Evolutionary conservation across 768 basidiomycete species (phyloP).

Genomic region (Psilocybe sp.): DNA sequence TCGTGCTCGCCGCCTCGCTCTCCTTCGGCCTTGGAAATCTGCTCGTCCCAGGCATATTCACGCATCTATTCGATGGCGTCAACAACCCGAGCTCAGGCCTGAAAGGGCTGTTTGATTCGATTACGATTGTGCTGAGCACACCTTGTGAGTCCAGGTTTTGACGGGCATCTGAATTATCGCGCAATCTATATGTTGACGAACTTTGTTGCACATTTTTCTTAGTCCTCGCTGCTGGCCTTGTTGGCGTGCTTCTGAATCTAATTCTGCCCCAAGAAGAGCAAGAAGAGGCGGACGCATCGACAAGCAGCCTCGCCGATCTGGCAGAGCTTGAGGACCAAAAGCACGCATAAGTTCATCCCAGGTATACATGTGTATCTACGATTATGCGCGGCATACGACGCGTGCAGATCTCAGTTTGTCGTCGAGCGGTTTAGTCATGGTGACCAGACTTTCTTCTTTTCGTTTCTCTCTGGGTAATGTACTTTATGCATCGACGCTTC

Average conservation of each 20-base stretch:
- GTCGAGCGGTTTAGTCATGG: not conserved
- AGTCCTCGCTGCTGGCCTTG: conserved; percentile 41
- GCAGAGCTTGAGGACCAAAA: not conserved
- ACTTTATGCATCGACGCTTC: not conserved
- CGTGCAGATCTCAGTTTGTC: not conserved
- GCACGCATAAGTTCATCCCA: not conserved
- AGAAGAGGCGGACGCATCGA: conserved; percentile 10
- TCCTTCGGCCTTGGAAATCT: conserved; percentile 70
- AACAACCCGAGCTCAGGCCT: conserved; percentile 48
- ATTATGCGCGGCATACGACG: not conserved
- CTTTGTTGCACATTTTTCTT: not conserved
- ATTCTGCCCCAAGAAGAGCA: conserved; percentile 41
- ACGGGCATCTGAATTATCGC: not conserved
- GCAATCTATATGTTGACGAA: not conserved
- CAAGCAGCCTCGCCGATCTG: not conserved
- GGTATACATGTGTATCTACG: not conserved
- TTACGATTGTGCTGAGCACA: conserved; percentile 75
- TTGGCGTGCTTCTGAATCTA: conserved; percentile 54
- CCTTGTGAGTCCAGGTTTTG: conserved; percentile 54
- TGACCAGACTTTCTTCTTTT: too few relatives aligned
- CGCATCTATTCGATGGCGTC: conserved; percentile 66
- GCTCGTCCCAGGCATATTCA: conserved; percentile 61
- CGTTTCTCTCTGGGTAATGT: not conserved
- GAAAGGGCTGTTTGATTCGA: conserved; percentile 66
- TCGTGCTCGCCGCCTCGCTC: conserved; percentile 65